Evolutionary conservation across 768 basidiomycete genomes (phyloP), one percentile per base, ranked within the genome.

Genomic region (Psilocybe sp.): DNA sequence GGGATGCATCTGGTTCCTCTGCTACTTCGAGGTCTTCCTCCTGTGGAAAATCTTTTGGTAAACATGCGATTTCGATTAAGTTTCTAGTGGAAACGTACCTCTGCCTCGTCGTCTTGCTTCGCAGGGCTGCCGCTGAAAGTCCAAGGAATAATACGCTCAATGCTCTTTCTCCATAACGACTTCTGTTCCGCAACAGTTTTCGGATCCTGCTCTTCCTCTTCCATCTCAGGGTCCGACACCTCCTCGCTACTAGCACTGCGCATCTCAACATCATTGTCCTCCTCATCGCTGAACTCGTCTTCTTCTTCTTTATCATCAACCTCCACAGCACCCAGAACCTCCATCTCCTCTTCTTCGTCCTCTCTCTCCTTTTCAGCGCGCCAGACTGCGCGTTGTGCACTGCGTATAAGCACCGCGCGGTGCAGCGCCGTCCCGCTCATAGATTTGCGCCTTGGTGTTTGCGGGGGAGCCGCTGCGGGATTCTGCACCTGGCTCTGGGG

Each of bases 351-450:
- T 47, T 76, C 70, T 41, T 71, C 74, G 40, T 79, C 74, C 48
- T 79, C 74, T 32, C 58, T 64, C 50, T 82, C 80, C 47, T 69
- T 71, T 57, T 80, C 83, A 4, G 74, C 71, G 35, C 72, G 69
- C 56, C 80, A 48, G 0, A 80, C 76, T 0, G 80, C 79, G 12
- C 84, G 73, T 58, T 88, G 85, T 0, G 84, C 85, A 35, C 82
- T 85, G 9, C 85, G 76, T 11, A 89, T 80, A 9, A 89, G 69
- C 2, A 89, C 87, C 0, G 84, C 82, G 11, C 81, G 79, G 57
- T 89, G 86, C 1, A 89, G 66, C 2, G 80, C 82, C 13, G 72
- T 71, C 1, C 79, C 69, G 4, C 70, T 68, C n/a, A 64, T 57
- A 20, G 70, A 73, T 31, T 69, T 65, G 23, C 61, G 64, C 19